Evolutionary conservation across 2,329 filamentous ascomycete genomes (phyloP).

Genomic region (Geosmithia flava): DNA sequence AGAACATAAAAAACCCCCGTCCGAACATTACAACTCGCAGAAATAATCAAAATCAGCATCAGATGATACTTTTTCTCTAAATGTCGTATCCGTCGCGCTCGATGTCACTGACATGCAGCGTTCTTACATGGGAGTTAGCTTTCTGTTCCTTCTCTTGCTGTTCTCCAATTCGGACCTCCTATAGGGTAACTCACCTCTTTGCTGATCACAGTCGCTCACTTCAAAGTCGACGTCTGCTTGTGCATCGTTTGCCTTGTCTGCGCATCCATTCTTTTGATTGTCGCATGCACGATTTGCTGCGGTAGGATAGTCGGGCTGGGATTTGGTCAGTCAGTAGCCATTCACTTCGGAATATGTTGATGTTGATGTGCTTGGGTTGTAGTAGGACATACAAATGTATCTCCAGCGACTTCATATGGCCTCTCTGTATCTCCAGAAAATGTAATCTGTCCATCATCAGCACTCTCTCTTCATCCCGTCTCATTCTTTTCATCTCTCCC

Average conservation of each 20-base stretch:
- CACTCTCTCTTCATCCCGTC: neutral
- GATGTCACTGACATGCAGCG: slow-evolving; percentile 20
- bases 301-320: slow-evolving; percentile 25
- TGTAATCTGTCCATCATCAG: slow-evolving; percentile 17
- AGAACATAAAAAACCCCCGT: too few relatives aligned
- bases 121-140: slow-evolving; percentile 11
- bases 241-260: slow-evolving; percentile 24
- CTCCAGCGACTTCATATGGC: slow-evolving; percentile 28
- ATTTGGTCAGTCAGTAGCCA: neutral
- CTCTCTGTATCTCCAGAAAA: slow-evolving; percentile 23
- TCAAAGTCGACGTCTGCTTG: slow-evolving; percentile 12
- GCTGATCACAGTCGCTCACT: slow-evolving; percentile 31
- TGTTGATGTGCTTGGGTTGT: neutral
- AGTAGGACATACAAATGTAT: slow-evolving; percentile 27
- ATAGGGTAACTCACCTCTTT: slow-evolving; percentile 22
- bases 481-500: too few relatives aligned
- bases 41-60: slow-evolving; percentile 32
- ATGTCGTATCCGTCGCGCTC: slow-evolving; percentile 7
- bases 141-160: too few relatives aligned
- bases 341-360: too few relatives aligned
- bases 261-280: slow-evolving; percentile 35
- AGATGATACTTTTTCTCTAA: slow-evolving; percentile 20
- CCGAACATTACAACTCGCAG: slow-evolving; percentile 26
- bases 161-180: neutral
- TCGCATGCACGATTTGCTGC: slow-evolving; percentile 32